Evolutionary conservation across 495 filamentous ascomycete genomes (phyloP).

Genomic region (Penicillium arizonense): DNA sequence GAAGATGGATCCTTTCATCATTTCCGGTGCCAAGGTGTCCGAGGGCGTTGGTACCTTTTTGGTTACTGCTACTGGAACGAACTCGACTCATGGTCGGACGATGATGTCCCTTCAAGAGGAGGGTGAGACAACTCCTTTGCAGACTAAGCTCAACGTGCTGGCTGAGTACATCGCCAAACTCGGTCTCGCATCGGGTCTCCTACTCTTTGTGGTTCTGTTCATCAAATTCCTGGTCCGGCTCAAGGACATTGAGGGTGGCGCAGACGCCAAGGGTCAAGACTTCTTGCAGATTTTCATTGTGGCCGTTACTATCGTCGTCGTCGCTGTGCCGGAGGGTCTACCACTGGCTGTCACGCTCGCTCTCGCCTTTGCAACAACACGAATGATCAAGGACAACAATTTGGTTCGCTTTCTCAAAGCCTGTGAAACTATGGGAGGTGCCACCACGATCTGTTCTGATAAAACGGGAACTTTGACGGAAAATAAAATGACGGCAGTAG

Average conservation of each 20-base stretch:
- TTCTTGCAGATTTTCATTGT: constrained; percentile 95
- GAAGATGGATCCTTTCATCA: constrained; percentile 92
- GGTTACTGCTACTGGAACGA: constrained; percentile 82
- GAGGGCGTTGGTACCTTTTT: constrained; percentile 87
- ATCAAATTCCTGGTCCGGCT: constrained; percentile 81
- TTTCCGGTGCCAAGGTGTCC: constrained; percentile 88
- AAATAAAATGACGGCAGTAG: constrained; percentile 88
- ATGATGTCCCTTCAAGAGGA: constrained; percentile 92
- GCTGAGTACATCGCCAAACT: constrained; percentile 95
- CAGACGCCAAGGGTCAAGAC: constrained; percentile 76
- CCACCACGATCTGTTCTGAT: constrained; percentile 93
- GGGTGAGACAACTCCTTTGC: constrained; percentile 88
- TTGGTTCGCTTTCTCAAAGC: constrained; percentile 86
- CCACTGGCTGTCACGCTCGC: constrained; percentile 92
- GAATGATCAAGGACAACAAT: constrained; percentile 96
- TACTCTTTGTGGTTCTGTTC: constrained; percentile 88
- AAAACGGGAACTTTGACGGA: constrained; percentile 95
- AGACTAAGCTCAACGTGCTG: constrained; percentile 86
- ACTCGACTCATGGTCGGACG: constrained; percentile 87
- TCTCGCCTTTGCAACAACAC: constrained; percentile 88
- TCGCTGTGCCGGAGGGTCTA: constrained; percentile 91
- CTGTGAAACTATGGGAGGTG: constrained; percentile 99
- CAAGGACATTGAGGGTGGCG: constrained; percentile 44
- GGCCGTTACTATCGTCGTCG: constrained; percentile 91
- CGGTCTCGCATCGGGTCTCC: constrained; percentile 74